phyloP scores from a whole-genome alignment of 2,329 filamentous ascomycete genomes.

The Chrysoporthe puriensis region DNA sequence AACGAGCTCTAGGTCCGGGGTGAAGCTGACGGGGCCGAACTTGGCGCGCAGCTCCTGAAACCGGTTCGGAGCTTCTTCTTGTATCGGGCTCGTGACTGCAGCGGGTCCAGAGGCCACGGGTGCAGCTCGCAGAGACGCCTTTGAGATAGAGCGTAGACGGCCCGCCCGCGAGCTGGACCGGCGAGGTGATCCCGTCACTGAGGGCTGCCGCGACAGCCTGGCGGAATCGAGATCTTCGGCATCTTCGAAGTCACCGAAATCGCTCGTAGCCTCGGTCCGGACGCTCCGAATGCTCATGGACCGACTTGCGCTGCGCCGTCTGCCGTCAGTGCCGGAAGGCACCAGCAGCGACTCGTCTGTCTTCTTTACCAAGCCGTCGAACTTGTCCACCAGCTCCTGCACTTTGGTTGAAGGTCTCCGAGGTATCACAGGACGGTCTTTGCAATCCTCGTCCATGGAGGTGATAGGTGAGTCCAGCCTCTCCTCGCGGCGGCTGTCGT shows the following conservation, averaged over 20 bases:
- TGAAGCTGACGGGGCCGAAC: constrained; percentile 36
- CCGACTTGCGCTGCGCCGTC: constrained; percentile 25
- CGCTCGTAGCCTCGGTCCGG: constrained; percentile 29
- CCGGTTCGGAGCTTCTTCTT: constrained; percentile 6
- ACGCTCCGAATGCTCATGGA: constrained; percentile 18
- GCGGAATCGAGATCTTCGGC: constrained; percentile 22
- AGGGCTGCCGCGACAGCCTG: constrained; percentile 22
- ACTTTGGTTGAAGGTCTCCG: constrained; percentile 49
- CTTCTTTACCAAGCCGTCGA: constrained; percentile 47
- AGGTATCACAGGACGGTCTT: constrained; percentile 31
- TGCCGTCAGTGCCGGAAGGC: constrained; percentile 7
- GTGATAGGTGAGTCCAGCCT: constrained; percentile 49
- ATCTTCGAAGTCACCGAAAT: constrained; percentile 41
- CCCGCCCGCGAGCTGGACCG: constrained; percentile 12
- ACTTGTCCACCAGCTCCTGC: constrained; percentile 54
- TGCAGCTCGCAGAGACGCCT: constrained; percentile 2
- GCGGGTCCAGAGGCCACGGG: background rate
- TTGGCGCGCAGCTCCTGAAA: constrained; percentile 35
- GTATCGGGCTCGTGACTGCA: constrained; percentile 9
- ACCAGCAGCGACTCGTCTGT: constrained; percentile 19
- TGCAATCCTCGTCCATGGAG: constrained; percentile 48
- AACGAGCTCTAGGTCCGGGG: constrained; percentile 31
- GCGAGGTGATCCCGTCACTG: constrained; percentile 18
- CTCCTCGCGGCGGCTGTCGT: constrained; percentile 38
- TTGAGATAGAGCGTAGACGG: constrained; percentile 20